Conservation (phyloP, 2,329 filamentous ascomycete genomes). For the Cordyceps javanica region DNA sequence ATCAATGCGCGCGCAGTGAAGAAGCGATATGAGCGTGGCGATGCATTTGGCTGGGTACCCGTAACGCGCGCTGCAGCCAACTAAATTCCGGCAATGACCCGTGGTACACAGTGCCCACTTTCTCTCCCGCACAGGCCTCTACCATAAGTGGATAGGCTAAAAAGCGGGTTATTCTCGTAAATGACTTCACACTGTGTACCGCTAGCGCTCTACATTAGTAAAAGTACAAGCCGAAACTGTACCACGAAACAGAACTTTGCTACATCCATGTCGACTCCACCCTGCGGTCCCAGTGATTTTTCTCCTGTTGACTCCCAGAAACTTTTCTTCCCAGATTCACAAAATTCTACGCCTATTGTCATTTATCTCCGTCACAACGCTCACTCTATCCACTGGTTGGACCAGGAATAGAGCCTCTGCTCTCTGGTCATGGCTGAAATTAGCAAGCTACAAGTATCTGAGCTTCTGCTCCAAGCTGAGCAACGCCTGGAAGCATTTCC, state of each 20-base stretch:
- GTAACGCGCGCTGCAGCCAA: conserved; percentile 1
- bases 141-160: background rate
- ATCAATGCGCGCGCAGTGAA: conserved; percentile 2
- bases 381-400: conserved; percentile 12
- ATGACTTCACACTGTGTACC: conserved; percentile 4
- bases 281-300: background rate
- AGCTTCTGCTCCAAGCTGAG: conserved; percentile 28
- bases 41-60: conserved; percentile 8
- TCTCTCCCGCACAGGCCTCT: background rate
- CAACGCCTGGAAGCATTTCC: conserved; percentile 23
- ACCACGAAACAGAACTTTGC: background rate
- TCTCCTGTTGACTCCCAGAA: background rate
- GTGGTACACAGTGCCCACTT: conserved; percentile 5
- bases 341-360: background rate
- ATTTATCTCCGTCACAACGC: background rate
- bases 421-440: conserved; percentile 22
- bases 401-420: background rate
- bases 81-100: conserved; percentile 7
- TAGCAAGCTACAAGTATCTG: conserved; percentile 24
- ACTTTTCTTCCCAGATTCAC: conserved; percentile 4
- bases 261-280: background rate
- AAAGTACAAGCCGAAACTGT: background rate
- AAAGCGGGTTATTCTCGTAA: background rate
- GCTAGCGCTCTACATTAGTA: background rate
- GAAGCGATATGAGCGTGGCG: background rate